Evolutionary conservation across 306 rosid genomes (phyloP).

Genomic region (Vigna trinervia): DNA sequence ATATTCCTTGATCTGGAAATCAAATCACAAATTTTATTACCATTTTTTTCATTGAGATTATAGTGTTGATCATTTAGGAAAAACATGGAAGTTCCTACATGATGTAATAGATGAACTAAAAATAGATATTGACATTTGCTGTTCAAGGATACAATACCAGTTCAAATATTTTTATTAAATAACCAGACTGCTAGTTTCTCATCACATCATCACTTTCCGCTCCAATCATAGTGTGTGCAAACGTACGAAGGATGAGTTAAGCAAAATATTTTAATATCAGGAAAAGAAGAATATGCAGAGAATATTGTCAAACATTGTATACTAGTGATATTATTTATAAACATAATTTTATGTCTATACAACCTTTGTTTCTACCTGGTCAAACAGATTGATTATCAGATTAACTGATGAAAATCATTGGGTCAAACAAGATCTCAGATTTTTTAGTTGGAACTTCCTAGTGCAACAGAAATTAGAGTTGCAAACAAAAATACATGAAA

Average conservation of each 20-base stretch:
- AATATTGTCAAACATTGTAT: conserved; percentile 14
- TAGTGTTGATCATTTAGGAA: not conserved
- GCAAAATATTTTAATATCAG: conserved; percentile 28
- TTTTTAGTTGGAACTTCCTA: not conserved
- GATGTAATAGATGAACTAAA: conserved; percentile 8
- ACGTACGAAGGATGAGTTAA: conserved; percentile 19
- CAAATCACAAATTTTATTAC: not conserved
- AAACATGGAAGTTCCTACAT: conserved; percentile 29
- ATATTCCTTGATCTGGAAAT: conserved; percentile 64
- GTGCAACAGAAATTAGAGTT: conserved; percentile 1
- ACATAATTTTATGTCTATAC: not conserved
- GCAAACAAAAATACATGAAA: not conserved
- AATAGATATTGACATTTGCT: not conserved
- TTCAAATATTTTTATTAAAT: conserved; percentile 19
- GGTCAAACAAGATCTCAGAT: not conserved
- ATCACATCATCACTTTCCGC: conserved; percentile 18
- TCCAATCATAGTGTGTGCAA: not conserved
- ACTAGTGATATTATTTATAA: conserved; percentile 10
- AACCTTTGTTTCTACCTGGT: conserved; percentile 12
- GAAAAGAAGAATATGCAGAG: conserved; percentile 26
- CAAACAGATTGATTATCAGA: conserved; percentile 6
- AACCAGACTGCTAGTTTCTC: not conserved
- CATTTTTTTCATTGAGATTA: not conserved
- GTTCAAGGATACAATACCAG: not conserved
- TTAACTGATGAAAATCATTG: conserved; percentile 13